Evolutionary conservation across 2,329 filamentous ascomycete genomes (phyloP).

Genomic region (Cladobotryum protrusum): DNA sequence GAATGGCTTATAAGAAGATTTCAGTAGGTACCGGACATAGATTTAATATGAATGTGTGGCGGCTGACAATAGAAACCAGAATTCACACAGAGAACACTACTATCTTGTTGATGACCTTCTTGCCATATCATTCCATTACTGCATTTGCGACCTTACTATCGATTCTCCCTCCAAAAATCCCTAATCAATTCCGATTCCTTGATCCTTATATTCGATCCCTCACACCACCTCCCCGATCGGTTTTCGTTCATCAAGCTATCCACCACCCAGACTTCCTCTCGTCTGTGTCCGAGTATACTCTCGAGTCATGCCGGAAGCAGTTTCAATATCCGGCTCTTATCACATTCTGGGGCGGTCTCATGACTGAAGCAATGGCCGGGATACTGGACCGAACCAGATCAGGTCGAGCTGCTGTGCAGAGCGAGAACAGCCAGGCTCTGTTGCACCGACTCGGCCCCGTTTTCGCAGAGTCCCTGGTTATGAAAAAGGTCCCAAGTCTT

Average conservation of each 20-base stretch:
- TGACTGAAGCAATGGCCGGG: slow-evolving; percentile 76
- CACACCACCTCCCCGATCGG: slow-evolving; percentile 69
- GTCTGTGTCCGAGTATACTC: slow-evolving; percentile 69
- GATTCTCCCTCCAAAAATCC: slow-evolving; percentile 72
- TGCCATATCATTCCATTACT: slow-evolving; percentile 84
- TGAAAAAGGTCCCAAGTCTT: slow-evolving; percentile 70
- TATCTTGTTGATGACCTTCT: slow-evolving; percentile 72
- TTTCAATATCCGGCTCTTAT: slow-evolving; percentile 73
- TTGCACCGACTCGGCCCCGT: slow-evolving; percentile 60
- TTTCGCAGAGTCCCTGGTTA: slow-evolving; percentile 69
- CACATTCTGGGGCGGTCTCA: slow-evolving; percentile 86
- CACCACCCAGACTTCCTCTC: slow-evolving; percentile 72
- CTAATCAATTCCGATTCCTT: slow-evolving; percentile 74
- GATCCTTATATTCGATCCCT: slow-evolving; percentile 77
- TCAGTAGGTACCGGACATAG: slow-evolving; percentile 44
- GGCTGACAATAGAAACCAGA: slow-evolving; percentile 37
- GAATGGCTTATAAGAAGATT: slow-evolving; percentile 95
- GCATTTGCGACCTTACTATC: slow-evolving; percentile 81
- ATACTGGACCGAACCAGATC: slow-evolving; percentile 74
- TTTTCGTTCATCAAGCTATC: slow-evolving; percentile 76
- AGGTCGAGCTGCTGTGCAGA: slow-evolving; percentile 68
- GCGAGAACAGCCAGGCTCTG: slow-evolving; percentile 74
- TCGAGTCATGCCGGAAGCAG: slow-evolving; percentile 64
- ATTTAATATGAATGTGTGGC: neutral
- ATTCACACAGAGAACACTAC: slow-evolving; percentile 87